phyloP scores from a whole-genome alignment of 2,329 filamentous ascomycete genomes.

The Sporothrix mexicana region DNA sequence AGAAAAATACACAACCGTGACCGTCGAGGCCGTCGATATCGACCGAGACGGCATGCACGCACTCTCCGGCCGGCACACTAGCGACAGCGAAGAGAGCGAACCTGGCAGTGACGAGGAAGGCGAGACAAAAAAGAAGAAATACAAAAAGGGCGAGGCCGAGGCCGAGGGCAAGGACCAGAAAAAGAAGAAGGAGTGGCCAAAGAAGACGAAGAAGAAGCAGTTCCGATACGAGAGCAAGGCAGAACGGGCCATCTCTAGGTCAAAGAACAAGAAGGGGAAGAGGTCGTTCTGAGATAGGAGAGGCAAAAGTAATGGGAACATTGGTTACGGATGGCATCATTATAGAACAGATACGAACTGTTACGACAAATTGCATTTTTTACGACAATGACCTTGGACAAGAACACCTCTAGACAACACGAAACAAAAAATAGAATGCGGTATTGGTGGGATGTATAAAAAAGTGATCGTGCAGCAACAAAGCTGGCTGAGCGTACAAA shows the following conservation, averaged over 20 bases:
- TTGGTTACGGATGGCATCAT: not conserved
- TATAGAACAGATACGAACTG: slow-evolving; percentile 11
- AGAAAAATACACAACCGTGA: slow-evolving; percentile 93
- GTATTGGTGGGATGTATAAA: slow-evolving; percentile 32
- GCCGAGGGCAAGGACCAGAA: slow-evolving; percentile 42
- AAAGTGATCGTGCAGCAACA: slow-evolving; percentile 32
- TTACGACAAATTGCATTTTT: slow-evolving; percentile 19
- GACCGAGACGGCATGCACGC: slow-evolving; percentile 74
- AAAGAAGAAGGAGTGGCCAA: slow-evolving; percentile 54
- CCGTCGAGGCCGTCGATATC: slow-evolving; percentile 84
- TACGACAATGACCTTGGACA: too few relatives aligned
- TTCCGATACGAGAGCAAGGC: slow-evolving; percentile 91
- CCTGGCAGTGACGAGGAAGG: slow-evolving; percentile 48
- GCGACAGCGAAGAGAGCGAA: slow-evolving; percentile 39
- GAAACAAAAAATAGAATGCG: slow-evolving; percentile 33
- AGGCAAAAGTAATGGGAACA: not conserved
- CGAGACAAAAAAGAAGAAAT: slow-evolving; percentile 44
- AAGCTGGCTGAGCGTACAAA: slow-evolving; percentile 32
- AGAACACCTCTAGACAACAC: not conserved
- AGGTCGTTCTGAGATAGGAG: not conserved
- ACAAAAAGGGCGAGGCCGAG: slow-evolving; percentile 43
- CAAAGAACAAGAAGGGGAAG: slow-evolving; percentile 65
- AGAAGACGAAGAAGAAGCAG: slow-evolving; percentile 84
- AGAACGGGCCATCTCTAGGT: slow-evolving; percentile 75
- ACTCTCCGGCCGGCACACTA: slow-evolving; percentile 47